These are phyloP conservation scores for Coniochaeta pulveracea DNA, from an alignment of 2,329 filamentous ascomycete genomes.

Conservation along the genomic window DNA sequence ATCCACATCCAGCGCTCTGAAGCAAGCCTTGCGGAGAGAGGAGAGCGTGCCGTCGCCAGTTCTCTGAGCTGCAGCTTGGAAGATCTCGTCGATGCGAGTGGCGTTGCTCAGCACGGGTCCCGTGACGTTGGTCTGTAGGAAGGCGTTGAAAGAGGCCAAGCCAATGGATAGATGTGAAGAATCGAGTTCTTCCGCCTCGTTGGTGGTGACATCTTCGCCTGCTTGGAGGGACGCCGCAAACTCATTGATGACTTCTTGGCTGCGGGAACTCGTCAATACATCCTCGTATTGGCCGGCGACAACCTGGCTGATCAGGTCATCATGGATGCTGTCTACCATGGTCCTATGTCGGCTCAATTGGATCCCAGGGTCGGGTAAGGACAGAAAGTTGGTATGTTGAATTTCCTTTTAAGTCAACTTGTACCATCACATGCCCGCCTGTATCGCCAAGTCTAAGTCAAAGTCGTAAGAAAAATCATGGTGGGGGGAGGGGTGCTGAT, in stretches of 20 bases:
- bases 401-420: too few relatives aligned
- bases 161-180: slow-evolving; percentile 37
- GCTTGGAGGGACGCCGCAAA: slow-evolving; percentile 6
- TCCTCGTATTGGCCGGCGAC: slow-evolving; percentile 12
- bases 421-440: too few relatives aligned
- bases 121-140: slow-evolving; percentile 79
- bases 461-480: background rate
- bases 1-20: slow-evolving; percentile 65
- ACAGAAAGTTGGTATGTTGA: background rate
- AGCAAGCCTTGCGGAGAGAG: slow-evolving; percentile 42
- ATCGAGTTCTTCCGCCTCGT: background rate
- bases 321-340: slow-evolving; percentile 2
- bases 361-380: too few relatives aligned
- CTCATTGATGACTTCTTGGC: slow-evolving; percentile 8
- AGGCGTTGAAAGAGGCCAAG: slow-evolving; percentile 61
- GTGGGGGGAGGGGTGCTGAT: background rate
- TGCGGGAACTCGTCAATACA: slow-evolving; percentile 9
- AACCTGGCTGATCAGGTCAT: slow-evolving; percentile 6
- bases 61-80: slow-evolving; percentile 13
- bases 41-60: slow-evolving; percentile 15
- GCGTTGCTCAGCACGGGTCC: slow-evolving; percentile 58
- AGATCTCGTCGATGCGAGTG: slow-evolving; percentile 19
- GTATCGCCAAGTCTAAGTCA: too few relatives aligned
- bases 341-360: too few relatives aligned
- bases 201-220: background rate